Conservation (phyloP, 2,329 filamentous ascomycete species). For the Escovopsis sp. region DNA sequence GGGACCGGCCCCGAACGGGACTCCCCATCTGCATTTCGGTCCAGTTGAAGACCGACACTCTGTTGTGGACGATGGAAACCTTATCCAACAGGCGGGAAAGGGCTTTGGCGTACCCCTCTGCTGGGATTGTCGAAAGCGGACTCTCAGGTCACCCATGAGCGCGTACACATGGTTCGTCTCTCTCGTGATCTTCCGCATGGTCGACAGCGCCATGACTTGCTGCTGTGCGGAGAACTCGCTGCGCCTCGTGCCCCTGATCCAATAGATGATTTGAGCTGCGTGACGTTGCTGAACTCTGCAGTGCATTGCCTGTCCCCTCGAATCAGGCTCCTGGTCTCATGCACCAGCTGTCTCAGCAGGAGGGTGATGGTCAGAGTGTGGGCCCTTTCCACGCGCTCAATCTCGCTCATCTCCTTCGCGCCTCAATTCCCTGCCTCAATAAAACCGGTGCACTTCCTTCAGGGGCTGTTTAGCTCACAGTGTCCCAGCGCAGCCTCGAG, state of each 20-base stretch:
- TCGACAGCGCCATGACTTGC: not conserved
- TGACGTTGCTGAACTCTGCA: not conserved
- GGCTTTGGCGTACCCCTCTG: slow-evolving; percentile 2
- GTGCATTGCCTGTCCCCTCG: not conserved
- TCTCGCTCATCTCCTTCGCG: no score
- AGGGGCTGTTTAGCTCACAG: no score
- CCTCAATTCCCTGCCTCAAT: no score
- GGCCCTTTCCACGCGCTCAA: no score
- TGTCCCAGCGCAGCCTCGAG: no score
- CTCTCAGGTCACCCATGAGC: slow-evolving; percentile 4
- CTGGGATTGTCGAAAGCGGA: slow-evolving; percentile 3
- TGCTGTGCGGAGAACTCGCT: not conserved
- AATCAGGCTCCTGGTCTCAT: not conserved
- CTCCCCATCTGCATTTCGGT: slow-evolving; percentile 3
- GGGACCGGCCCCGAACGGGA: slow-evolving; percentile 2
- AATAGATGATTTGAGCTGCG: not conserved
- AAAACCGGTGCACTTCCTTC: no score
- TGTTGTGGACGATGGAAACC: slow-evolving; percentile 1
- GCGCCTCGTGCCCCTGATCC: not conserved
- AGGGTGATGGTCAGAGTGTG: no score
- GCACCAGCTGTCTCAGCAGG: not conserved
- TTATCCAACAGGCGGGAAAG: slow-evolving; percentile 3
- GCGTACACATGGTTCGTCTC: slow-evolving; percentile 1
- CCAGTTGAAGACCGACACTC: slow-evolving; percentile 4
- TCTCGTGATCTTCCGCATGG: not conserved